Conservation (phyloP, 306 rosid genomes). For the Abrus pulchellus region DNA sequence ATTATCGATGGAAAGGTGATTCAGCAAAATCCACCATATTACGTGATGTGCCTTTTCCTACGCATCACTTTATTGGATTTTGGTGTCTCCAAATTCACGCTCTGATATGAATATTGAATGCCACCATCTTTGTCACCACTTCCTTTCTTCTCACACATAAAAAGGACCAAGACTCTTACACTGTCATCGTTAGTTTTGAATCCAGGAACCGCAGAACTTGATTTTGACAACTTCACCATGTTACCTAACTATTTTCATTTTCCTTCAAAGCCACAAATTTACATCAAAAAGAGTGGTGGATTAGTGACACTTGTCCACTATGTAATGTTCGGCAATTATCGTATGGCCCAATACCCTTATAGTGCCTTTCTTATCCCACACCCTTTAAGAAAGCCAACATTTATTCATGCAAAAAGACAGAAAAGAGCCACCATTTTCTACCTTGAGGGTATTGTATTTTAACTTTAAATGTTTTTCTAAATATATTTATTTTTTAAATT, state of each 20-base stretch:
- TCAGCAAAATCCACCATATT: conserved; percentile 43
- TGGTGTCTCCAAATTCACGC: conserved; percentile 18
- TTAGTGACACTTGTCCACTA: conserved; percentile 47
- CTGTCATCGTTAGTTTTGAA: not conserved
- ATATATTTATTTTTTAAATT: no score
- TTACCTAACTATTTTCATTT: conserved; percentile 1
- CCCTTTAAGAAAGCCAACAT: not conserved
- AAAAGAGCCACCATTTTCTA: no score
- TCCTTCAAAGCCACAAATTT: conserved; percentile 28
- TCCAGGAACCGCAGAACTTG: not conserved
- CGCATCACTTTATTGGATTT: conserved; percentile 33
- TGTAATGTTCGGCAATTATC: conserved; percentile 26
- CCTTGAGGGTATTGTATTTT: no score
- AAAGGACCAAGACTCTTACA: not conserved
- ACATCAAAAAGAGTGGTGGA: conserved; percentile 19
- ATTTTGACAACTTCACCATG: not conserved
- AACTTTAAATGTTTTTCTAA: no score
- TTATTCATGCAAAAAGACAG: no score
- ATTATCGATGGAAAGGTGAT: conserved; percentile 45
- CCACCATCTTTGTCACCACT: not conserved
- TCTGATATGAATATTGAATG: not conserved
- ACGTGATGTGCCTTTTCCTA: conserved; percentile 27
- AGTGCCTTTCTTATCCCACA: conserved; percentile 8
- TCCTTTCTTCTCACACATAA: conserved; percentile 17
- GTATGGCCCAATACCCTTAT: not conserved